Base-by-base conservation (phyloP, 106 monocot species). In the Allium fistulosum region DNA sequence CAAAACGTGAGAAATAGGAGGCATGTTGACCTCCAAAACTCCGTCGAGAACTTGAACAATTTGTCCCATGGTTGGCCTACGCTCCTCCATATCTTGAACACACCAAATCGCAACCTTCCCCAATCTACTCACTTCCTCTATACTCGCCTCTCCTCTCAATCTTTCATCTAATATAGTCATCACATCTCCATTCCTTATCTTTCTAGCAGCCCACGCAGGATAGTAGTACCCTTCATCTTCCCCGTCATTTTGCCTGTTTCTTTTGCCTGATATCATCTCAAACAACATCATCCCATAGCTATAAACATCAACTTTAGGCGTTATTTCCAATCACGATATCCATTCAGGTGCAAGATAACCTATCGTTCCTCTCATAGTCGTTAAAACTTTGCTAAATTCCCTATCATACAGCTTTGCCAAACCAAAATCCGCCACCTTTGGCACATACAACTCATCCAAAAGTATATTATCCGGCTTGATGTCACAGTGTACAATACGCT, bases 311-410 rank as follows among this genome's bases (percentile, higher is more conserved):
- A 70, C 82, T 48, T 86, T 86, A 0, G 76, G 52, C 0, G 79
- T 82, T 26, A 86, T 75, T 0, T 82, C 73, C 11, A 71, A 22
- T 13, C 86, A 82, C 7, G 76, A 71, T 49, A 86, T 79, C 86
- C 86, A 86, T 57, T 86, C 79, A 8, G 86, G 86, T 9, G 86
- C 86, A 15, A 86, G 73, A 49, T 86, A 86, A 15, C 86, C 82
- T 10, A 81, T 61, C 7, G 82, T 82, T 11, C 86, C 86, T 52
- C 79, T 76, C 82, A 82, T 86, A 4, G 82, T 86, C 8, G 82
- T 86, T 49, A 86, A 53, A 4, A 77, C 82, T 3, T 69, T 51
- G 66, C 86, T 86, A 26, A 86, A 86, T 15, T 86, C 86, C 7
- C 77, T 65, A 15, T 74, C 82, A 9, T 82, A 50, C 12, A 86